These are phyloP conservation scores for Amphichorda felina DNA, from an alignment of 2,329 filamentous ascomycete species.

Conservation along the genomic window DNA sequence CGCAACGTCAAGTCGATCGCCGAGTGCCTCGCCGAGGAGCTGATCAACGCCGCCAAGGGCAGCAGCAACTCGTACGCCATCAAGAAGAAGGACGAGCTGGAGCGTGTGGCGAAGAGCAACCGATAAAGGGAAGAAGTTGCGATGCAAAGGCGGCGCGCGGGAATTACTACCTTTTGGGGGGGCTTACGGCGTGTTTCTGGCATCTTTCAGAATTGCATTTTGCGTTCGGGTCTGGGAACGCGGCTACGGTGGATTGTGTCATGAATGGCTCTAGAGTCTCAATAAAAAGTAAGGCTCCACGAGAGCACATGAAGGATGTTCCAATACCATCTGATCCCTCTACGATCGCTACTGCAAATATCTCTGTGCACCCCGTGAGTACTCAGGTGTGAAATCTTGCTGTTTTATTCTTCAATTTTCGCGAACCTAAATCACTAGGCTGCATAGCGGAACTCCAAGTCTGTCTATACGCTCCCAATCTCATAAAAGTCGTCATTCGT, in stretches of 20 bases:
- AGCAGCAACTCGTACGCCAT: constrained; percentile 99
- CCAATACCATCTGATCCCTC: neutral
- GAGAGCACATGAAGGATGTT: constrained; percentile 19
- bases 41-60: constrained; percentile 99
- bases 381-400: constrained; percentile 1
- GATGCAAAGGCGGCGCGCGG: constrained; percentile 1
- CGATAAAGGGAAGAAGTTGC: constrained; percentile 58
- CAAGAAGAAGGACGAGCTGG: constrained; percentile 99
- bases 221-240: constrained; percentile 34
- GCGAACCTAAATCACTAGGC: too few relatives aligned
- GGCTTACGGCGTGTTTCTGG: constrained; percentile 31
- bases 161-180: constrained; percentile 10
- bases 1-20: constrained; percentile 99
- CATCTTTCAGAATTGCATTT: constrained; percentile 34
- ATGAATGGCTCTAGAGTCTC: constrained; percentile 28
- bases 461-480: too few relatives aligned
- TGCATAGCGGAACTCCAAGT: too few relatives aligned
- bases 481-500: too few relatives aligned
- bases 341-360: too few relatives aligned
- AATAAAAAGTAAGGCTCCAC: constrained; percentile 30
- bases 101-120: constrained; percentile 99
- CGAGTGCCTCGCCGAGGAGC: constrained; percentile 98
- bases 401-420: neutral
- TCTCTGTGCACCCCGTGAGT: too few relatives aligned
- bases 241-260: constrained; percentile 27